Percentiles rank a stretch among this genome's conserved stretches.
Conservation (phyloP, 2,329 filamentous ascomycete species). For the Neurospora sp. region DNA sequence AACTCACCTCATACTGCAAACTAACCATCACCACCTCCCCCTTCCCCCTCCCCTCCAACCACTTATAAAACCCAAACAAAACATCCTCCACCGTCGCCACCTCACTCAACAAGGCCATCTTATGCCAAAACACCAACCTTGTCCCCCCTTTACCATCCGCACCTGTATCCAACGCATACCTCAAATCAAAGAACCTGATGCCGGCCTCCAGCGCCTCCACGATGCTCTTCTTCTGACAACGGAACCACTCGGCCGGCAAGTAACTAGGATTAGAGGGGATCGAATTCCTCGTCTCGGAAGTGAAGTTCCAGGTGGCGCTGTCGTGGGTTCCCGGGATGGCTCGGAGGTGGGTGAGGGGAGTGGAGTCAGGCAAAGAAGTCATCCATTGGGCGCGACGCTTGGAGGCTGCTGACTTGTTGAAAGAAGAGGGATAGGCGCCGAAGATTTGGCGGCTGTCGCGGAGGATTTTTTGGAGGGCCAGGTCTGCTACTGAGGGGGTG, state of each 20-base stretch:
- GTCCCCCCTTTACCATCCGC: conserved; percentile 20
- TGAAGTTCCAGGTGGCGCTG: conserved; percentile 41
- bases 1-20: conserved; percentile 32
- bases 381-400: conserved; percentile 30
- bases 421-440: conserved; percentile 21
- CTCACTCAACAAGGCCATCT: conserved; percentile 32
- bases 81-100: conserved; percentile 33
- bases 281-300: conserved; percentile 28
- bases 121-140: conserved; percentile 39
- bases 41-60: conserved; percentile 27
- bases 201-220: conserved; percentile 32
- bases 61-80: conserved; percentile 36
- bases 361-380: conserved; percentile 31
- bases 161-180: conserved; percentile 37
- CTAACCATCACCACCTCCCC: background rate
- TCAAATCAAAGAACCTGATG: conserved; percentile 39
- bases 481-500: conserved; percentile 4
- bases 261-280: conserved; percentile 23
- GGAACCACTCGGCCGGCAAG: conserved; percentile 22
- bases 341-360: conserved; percentile 30
- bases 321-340: conserved; percentile 43
- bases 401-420: conserved; percentile 13
- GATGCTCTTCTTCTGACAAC: conserved; percentile 30
- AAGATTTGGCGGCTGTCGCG: conserved; percentile 32
- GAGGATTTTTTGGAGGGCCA: conserved; percentile 33